phyloP scores from a whole-genome alignment of 805 yeast genomes.

The Spathaspora hagerdaliae region DNA sequence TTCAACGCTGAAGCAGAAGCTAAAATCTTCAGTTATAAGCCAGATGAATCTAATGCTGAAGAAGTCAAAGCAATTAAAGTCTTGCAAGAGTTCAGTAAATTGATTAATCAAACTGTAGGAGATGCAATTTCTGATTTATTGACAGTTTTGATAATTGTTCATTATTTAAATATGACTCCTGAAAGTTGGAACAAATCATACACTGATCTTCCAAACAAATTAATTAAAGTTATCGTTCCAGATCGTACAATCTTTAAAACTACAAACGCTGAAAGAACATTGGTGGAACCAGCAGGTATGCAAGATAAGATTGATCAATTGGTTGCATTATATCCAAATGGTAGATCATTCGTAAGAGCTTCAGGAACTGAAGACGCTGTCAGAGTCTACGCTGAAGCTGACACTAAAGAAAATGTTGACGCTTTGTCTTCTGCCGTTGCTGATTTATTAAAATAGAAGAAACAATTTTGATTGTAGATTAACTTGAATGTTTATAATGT shows the following conservation, averaged over 20 bases:
- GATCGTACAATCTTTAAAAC: conserved; percentile 80
- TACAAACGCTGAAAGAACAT: conserved; percentile 83
- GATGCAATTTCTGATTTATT: conserved; percentile 94
- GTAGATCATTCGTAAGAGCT: conserved; percentile 92
- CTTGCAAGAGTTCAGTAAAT: conserved; percentile 55
- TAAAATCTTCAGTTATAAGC: conserved; percentile 27
- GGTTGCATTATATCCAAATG: conserved; percentile 53
- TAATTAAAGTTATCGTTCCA: conserved; percentile 76
- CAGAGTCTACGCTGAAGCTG: conserved; percentile 90
- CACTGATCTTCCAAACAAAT: conserved; percentile 79
- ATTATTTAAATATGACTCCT: conserved; percentile 56
- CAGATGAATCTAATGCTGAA: conserved; percentile 29
- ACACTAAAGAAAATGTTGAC: conserved; percentile 29
- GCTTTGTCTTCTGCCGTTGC: conserved; percentile 26
- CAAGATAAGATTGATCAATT: conserved; percentile 67
- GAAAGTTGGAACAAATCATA: conserved; percentile 73
- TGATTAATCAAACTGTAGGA: conserved; percentile 97
- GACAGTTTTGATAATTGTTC: conserved; percentile 64
- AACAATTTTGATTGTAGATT: no score
- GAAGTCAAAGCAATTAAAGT: conserved; percentile 50
- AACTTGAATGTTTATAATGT: neutral
- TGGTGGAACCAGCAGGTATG: conserved; percentile 72
- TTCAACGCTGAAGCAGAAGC: conserved; percentile 55
- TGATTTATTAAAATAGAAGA: conserved; percentile 17
- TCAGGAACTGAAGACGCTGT: conserved; percentile 98